Percentiles rank a stretch among this genome's conserved stretches.
Evolutionary conservation across 768 basidiomycete genomes (phyloP).

Genomic region (Agrocybe pediades): DNA sequence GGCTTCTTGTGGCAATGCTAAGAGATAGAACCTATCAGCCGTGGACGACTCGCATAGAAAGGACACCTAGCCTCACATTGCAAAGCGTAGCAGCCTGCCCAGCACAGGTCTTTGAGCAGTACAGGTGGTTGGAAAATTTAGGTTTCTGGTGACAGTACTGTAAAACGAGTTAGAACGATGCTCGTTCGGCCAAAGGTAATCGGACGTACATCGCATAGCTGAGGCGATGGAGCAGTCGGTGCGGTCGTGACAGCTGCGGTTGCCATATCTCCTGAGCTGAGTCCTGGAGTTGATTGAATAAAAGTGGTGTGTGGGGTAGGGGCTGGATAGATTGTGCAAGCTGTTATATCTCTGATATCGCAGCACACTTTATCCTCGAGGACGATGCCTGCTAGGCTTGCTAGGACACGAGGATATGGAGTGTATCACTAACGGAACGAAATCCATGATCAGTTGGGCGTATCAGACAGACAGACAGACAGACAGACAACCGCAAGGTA

Average conservation of each 20-base stretch:
- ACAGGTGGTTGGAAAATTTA: slow-evolving; percentile 44
- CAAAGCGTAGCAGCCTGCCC: slow-evolving; percentile 45
- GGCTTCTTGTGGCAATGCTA: slow-evolving; percentile 61
- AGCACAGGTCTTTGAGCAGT: slow-evolving; percentile 59
- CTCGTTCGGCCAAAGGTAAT: not conserved
- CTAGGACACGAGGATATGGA: not conserved
- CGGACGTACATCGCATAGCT: slow-evolving; percentile 42
- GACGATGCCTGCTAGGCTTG: slow-evolving; percentile 4
- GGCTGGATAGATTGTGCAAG: not conserved
- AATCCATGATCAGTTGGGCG: not conserved
- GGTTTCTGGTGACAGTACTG: slow-evolving; percentile 56
- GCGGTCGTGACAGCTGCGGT: slow-evolving; percentile 23
- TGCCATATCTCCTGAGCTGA: too few species aligned
- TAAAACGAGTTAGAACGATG: slow-evolving; percentile 8
- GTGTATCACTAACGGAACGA: not conserved
- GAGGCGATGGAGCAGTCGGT: slow-evolving; percentile 25
- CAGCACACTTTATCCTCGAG: slow-evolving; percentile 24
- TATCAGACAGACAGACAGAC: too few species aligned
- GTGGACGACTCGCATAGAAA: not conserved
- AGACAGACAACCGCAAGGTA: slow-evolving; percentile 8
- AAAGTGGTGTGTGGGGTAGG: slow-evolving; percentile 6
- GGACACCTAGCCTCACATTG: slow-evolving; percentile 33
- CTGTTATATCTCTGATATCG: slow-evolving; percentile 19
- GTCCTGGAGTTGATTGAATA: slow-evolving; percentile 7
- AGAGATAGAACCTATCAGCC: not conserved